Percentiles rank a stretch among this genome's conserved stretches.
These are phyloP conservation scores for Eucalyptus pauciflora DNA, from an alignment of 345 rosid species.

Conservation along the genomic window DNA sequence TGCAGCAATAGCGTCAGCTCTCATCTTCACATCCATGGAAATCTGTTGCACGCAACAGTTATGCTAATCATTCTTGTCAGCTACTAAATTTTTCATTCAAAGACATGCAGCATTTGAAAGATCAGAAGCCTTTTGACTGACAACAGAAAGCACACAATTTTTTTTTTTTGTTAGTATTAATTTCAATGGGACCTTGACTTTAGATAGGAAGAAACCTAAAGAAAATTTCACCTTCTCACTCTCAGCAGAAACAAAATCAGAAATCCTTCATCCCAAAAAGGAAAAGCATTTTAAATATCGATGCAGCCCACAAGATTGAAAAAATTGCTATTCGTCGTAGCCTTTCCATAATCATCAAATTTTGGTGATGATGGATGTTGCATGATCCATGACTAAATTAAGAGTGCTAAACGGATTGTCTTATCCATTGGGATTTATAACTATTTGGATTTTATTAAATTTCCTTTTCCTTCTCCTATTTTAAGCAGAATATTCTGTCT, in stretches of 20 bases:
- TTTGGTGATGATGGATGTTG: neutral
- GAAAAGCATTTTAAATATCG: neutral
- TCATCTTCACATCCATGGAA: constrained; percentile 73
- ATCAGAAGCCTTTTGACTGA: neutral
- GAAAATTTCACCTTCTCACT: neutral
- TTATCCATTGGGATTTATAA: neutral
- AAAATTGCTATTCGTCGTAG: neutral
- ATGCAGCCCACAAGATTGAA: neutral
- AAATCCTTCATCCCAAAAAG: neutral
- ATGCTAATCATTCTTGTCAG: neutral
- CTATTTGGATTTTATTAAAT: neutral
- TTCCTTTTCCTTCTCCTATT: neutral
- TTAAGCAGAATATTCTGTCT: neutral
- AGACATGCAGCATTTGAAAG: neutral
- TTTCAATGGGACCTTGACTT: neutral
- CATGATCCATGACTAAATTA: neutral
- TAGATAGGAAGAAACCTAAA: neutral
- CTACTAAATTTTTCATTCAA: neutral
- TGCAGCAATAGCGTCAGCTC: constrained; percentile 79
- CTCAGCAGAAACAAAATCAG: neutral
- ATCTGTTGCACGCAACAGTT: constrained; percentile 21
- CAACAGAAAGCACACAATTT: neutral
- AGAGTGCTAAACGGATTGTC: neutral
- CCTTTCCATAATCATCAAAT: neutral
- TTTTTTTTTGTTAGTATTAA: neutral